These are phyloP conservation scores for Spironucleus salmonicida DNA, from an alignment of 208 protist genomes.

Conservation along the genomic window DNA sequence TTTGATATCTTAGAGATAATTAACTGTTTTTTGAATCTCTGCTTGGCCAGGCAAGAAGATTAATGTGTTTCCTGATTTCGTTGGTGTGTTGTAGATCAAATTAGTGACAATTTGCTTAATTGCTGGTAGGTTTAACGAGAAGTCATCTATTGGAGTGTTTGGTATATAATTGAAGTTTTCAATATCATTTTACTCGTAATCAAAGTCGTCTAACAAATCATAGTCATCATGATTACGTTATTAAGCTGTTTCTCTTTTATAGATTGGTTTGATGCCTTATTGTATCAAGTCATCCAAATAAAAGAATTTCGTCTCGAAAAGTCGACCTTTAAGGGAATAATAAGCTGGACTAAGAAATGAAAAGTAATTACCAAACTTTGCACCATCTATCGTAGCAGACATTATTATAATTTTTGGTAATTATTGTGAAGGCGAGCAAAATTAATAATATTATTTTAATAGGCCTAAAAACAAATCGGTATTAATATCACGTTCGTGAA, in stretches of 20 bases:
- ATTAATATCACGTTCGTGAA: neutral
- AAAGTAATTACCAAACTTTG: neutral
- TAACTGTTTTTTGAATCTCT: too few relatives aligned
- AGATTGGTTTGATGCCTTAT: neutral
- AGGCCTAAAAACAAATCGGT: neutral
- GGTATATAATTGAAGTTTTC: neutral
- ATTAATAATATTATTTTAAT: neutral
- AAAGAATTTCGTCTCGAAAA: neutral
- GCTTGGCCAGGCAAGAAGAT: neutral
- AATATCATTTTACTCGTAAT: neutral
- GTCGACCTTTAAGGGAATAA: neutral
- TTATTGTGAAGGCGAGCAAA: neutral
- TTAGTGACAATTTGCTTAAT: neutral
- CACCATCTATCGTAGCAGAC: neutral
- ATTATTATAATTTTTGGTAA: neutral
- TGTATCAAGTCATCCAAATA: neutral
- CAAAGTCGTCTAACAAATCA: neutral
- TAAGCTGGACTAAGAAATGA: neutral
- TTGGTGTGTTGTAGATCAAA: neutral
- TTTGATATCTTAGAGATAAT: too few relatives aligned
- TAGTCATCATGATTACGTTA: neutral
- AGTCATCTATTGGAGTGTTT: neutral
- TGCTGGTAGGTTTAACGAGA: neutral
- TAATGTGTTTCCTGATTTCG: neutral
- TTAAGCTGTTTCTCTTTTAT: too few relatives aligned